Evolutionary conservation across 1,284 basidiomycete genomes (phyloP).

Genomic region (Moesziomyces sp.): DNA sequence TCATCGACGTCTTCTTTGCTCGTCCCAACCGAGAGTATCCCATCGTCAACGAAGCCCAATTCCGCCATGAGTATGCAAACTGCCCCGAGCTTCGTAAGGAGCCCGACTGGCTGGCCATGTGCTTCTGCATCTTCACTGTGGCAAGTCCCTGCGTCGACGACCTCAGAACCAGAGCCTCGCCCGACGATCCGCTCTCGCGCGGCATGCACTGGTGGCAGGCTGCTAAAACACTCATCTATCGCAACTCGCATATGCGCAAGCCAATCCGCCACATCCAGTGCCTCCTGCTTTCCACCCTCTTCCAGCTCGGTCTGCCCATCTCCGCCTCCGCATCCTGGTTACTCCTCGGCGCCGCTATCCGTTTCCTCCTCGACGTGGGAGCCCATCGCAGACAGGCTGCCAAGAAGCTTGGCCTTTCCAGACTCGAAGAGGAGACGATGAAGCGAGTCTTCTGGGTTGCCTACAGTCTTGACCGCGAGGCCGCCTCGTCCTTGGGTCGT

Average conservation of each 20-base stretch:
- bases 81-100: slow-evolving; percentile 35
- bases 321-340: slow-evolving; percentile 48
- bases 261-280: slow-evolving; percentile 29
- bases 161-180: slow-evolving; percentile 16
- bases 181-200: slow-evolving; percentile 26
- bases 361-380: slow-evolving; percentile 51
- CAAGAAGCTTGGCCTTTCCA: slow-evolving; percentile 36
- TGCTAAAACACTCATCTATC: slow-evolving; percentile 23
- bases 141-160: slow-evolving; percentile 47
- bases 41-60: slow-evolving; percentile 52
- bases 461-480: slow-evolving; percentile 57
- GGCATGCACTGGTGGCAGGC: slow-evolving; percentile 46
- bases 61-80: slow-evolving; percentile 39
- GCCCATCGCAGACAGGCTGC: slow-evolving; percentile 54
- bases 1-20: slow-evolving; percentile 54
- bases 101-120: slow-evolving; percentile 40
- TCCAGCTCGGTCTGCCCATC: slow-evolving; percentile 40
- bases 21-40: slow-evolving; percentile 51
- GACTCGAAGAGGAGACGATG: slow-evolving; percentile 49
- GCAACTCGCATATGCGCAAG: slow-evolving; percentile 11
- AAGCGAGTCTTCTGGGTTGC: slow-evolving; percentile 56
- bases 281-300: slow-evolving; percentile 32
- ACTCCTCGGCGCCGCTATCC: slow-evolving; percentile 45
- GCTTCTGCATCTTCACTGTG: slow-evolving; percentile 51
- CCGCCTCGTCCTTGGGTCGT: slow-evolving; percentile 44